Evolutionary conservation across 2,329 filamentous ascomycete species (phyloP), one percentile per base, ranked within the genome.

Genomic region (Pseudocercospora cruenta): DNA sequence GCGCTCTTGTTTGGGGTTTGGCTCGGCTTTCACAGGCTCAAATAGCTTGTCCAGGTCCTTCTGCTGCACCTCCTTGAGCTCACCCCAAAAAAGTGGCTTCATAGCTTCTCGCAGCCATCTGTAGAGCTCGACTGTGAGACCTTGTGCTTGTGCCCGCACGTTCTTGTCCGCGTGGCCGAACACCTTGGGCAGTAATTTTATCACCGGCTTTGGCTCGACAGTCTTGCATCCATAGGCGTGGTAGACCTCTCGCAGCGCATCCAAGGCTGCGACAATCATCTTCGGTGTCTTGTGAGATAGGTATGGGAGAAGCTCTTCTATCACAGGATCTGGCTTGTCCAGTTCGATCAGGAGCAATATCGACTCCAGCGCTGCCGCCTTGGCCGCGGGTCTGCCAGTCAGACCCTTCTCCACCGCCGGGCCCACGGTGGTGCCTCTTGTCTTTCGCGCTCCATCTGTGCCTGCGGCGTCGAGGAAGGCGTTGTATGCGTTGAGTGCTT

Each of bases 101-200:
- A 99, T 97, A 10, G 94, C 94, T 70, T 99, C 95, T 71, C 94
- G 91, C 36, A 99, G 84, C 95, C 96, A 99, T 79, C 95, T 86
- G 80, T 99, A 99, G 65, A 99, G 87, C 77, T 99, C 96, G 57
- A 97, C 92, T 0, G 94, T 91, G 64, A 99, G 83, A 72, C 91
- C 93, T 55, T 95, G 95, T 28, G 94, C 93, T 78, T 97, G 95
- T 3, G 94, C 93, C 79, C 95, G 90, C 16, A 99, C 92, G 77
- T 98, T 98, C 81, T 99, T 99, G 84, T 99, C 95, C 33, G 95
- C 94, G 78, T 98, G 95, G 21, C 92, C 93, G 76, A 97, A 99
- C 1, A 90, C 90, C 77, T 97, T 96, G 2, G 95, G 93, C 1
- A 99, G 83, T 10, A 87, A 82, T 78, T 98, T 98, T 66, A 98